Percentiles rank a stretch among this genome's conserved stretches.
These are phyloP conservation scores for Glomus cerebriforme DNA, from an alignment of 192 early-diverging fungal genomes.

Conservation along the genomic window DNA sequence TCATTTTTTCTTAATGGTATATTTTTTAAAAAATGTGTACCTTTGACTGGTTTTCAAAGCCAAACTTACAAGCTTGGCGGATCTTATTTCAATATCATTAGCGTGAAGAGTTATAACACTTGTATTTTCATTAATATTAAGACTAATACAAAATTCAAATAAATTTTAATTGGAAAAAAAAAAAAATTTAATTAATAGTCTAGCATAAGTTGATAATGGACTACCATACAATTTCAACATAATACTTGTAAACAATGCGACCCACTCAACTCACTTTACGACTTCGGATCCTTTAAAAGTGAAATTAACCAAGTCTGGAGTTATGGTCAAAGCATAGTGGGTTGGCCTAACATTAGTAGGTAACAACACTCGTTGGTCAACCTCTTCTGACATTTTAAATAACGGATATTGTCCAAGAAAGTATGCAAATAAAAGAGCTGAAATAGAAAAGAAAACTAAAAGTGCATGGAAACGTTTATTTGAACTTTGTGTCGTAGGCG, in stretches of 20 bases:
- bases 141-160: conserved; percentile 32
- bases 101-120: conserved; percentile 67
- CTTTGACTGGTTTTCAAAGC: conserved; percentile 58
- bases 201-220: background rate
- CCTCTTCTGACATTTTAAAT: conserved; percentile 1
- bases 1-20: too few species aligned
- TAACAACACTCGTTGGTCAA: conserved; percentile 73
- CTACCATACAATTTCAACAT: background rate
- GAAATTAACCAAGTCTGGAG: conserved; percentile 80
- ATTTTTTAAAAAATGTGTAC: too few species aligned
- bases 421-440: background rate
- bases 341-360: conserved; percentile 82
- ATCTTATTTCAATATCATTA: conserved; percentile 65
- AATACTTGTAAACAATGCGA: background rate
- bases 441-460: conserved; percentile 12
- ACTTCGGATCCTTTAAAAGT: conserved; percentile 66
- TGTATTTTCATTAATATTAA: conserved; percentile 64
- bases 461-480: background rate
- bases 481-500: background rate
- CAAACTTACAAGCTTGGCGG: conserved; percentile 48
- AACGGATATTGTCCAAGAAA: background rate
- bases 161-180: background rate
- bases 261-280: conserved; percentile 9
- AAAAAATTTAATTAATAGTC: background rate
- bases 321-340: conserved; percentile 81